Evolutionary conservation across 2,329 filamentous ascomycete genomes (phyloP), one percentile per base, ranked within the genome.

Genomic region (Aspergillus ruber): DNA sequence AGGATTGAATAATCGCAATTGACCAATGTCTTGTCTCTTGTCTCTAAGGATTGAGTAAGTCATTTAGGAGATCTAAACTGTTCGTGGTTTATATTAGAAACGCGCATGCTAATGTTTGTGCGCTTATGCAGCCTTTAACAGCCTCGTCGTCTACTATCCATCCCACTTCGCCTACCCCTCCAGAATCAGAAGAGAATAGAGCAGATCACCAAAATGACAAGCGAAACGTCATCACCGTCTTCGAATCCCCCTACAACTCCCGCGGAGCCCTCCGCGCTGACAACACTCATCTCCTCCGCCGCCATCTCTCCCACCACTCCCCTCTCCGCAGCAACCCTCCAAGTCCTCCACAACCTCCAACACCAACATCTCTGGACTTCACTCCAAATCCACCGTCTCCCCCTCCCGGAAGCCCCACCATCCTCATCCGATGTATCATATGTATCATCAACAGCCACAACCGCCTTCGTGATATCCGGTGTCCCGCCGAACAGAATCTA

Each of bases 281-380:
- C 67, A 17, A 59, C 61, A 13, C 65, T 73, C 45, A 68, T 74
- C 46, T 50, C 63, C n/a, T 49, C 63, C n/a, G 51, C 60, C 25
- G 55, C 62, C 35, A 52, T 55, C 32, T 51, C 57, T 35, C 51
- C 60, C 4, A 43, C 49, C 6, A 50, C 56, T 36, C 61, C 68
- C 4, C 51, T 59, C 48, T 57, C 64, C 56, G 68, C 76, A 50
- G 76, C 82, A 49, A 76, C 80, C 7, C 64, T 77, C 42, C 79
- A 83, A 63, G 73, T 83, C 56, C 72, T 78, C 43, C 81, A 85
- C 67, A 84, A 84, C 64, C 78, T 85, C 55, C 74, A 78, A 60
- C 71, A 82, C 65, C 80, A 84, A 61, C 81, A 85, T 62, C 66
- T 74, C 33, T 85, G 81, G 81, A 76, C 77, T 32, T 69, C 72